Conservation (phyloP, 768 basidiomycete species). For the Thelephora ganbajun region DNA sequence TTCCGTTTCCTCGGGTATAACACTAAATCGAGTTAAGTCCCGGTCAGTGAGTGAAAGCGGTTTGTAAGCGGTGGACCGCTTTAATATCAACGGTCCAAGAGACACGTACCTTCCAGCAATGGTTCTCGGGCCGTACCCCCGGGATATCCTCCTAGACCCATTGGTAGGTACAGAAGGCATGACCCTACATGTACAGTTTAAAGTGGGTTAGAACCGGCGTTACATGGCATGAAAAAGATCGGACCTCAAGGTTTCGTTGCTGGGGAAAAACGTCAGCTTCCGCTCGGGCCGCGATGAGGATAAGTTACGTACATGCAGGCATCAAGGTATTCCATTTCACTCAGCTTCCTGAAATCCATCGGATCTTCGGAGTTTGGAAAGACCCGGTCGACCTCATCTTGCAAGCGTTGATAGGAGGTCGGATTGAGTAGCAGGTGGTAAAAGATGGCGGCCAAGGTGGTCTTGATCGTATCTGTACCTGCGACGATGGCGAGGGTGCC, state of each 20-base stretch:
- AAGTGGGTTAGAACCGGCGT: no score
- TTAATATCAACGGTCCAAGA: no score
- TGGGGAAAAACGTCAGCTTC: not conserved
- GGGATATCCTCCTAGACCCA: no score
- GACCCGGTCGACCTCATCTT: constrained; percentile 15
- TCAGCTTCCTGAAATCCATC: not conserved
- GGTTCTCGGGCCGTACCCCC: no score
- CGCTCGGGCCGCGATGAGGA: not conserved
- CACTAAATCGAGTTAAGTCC: not conserved
- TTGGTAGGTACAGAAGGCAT: no score
- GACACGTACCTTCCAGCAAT: no score
- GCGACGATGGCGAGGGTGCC: constrained; percentile 26
- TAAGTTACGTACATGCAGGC: constrained; percentile 19
- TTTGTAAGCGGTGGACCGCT: no score
- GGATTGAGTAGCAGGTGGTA: constrained; percentile 15
- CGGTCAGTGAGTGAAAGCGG: no score
- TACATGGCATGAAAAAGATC: no score
- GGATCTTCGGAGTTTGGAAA: constrained; percentile 14
- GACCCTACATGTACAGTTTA: no score
- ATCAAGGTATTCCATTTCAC: constrained; percentile 20
- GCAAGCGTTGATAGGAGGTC: constrained; percentile 11
- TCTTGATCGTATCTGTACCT: constrained; percentile 34
- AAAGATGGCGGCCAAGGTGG: constrained; percentile 17
- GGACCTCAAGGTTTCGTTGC: constrained; percentile 27
- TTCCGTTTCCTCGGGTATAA: not conserved